Evolutionary conservation across 139 green algal species (phyloP).

Genomic region (Deuterostichococcus epilithicus): DNA sequence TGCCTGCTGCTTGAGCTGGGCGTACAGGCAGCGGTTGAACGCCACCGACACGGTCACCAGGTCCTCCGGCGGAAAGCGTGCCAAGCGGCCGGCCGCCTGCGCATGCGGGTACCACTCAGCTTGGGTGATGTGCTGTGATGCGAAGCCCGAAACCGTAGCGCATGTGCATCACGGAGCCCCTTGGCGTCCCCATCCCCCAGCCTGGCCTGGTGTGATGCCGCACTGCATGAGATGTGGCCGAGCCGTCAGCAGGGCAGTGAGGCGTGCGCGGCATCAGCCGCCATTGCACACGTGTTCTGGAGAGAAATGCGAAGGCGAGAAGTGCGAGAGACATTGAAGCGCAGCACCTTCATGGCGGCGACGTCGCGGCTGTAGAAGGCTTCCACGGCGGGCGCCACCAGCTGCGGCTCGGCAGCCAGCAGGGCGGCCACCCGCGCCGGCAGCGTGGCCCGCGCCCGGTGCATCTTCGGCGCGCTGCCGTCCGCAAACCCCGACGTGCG

Average conservation of each 20-base stretch:
- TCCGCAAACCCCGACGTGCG: slow-evolving; percentile 36
- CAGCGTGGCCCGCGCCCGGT: slow-evolving; percentile 40
- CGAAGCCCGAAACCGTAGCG: too few species aligned
- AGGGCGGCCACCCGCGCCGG: slow-evolving; percentile 42
- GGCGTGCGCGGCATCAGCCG: neutral
- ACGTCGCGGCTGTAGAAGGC: slow-evolving; percentile 56
- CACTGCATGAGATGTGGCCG: too few species aligned
- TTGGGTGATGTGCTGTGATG: too few species aligned
- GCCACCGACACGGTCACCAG: slow-evolving; percentile 21
- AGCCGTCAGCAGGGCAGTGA: neutral
- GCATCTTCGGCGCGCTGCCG: slow-evolving; percentile 23
- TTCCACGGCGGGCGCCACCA: slow-evolving; percentile 55
- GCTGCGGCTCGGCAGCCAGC: slow-evolving; percentile 52
- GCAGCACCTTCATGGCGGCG: slow-evolving; percentile 37
- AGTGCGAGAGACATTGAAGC: too few species aligned
- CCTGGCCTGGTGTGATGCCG: too few species aligned
- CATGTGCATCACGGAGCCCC: too few species aligned
- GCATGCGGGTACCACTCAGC: slow-evolving; percentile 18
- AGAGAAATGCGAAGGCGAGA: neutral
- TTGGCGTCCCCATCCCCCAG: too few species aligned
- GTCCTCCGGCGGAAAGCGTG: slow-evolving; percentile 45
- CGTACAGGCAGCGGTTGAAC: slow-evolving; percentile 59
- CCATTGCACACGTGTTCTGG: neutral
- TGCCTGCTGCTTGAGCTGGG: slow-evolving; percentile 63
- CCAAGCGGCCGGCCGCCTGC: slow-evolving; percentile 43